Percentiles rank a stretch among this genome's conserved stretches.
phyloP scores from a whole-genome alignment of 1,139 yeast species.

The Meyerozyma elateridarum region DNA sequence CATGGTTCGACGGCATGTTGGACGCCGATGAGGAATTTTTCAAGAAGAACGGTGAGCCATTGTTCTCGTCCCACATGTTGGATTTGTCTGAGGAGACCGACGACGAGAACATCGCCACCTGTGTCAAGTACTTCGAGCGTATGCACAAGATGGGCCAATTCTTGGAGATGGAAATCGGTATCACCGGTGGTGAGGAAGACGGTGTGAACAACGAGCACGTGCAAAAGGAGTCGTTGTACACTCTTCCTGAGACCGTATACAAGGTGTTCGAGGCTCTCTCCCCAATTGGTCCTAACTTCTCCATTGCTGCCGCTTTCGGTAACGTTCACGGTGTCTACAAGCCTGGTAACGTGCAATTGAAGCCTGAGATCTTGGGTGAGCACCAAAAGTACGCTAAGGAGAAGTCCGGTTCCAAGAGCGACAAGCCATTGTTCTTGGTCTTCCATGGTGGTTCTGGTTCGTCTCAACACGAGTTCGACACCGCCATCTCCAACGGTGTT shows the following conservation, averaged over 20 bases:
- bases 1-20: slow-evolving; percentile 98
- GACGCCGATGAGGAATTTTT: slow-evolving; percentile 93
- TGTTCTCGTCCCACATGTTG: slow-evolving; percentile 98
- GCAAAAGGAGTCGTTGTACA: slow-evolving; percentile 82
- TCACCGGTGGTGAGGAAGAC: slow-evolving; percentile 99
- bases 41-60: slow-evolving; percentile 83
- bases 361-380: slow-evolving; percentile 90
- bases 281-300: slow-evolving; percentile 95
- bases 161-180: slow-evolving; percentile 99
- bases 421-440: slow-evolving; percentile 88
- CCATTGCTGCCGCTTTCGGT: slow-evolving; percentile 99
- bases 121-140: slow-evolving; percentile 93
- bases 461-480: slow-evolving; percentile 82
- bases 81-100: slow-evolving; percentile 96
- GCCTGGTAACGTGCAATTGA: slow-evolving; percentile 96
- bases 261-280: slow-evolving; percentile 85
- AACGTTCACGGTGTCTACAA: slow-evolving; percentile 99
- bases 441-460: slow-evolving; percentile 99
- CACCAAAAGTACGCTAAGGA: slow-evolving; percentile 85
- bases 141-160: slow-evolving; percentile 94
- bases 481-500: slow-evolving; percentile 89
- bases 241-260: slow-evolving; percentile 93
- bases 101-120: slow-evolving; percentile 89
- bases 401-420: slow-evolving; percentile 48
- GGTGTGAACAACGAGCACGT: slow-evolving; percentile 99